phyloP scores from a whole-genome alignment of 2,329 filamentous ascomycete genomes.

The Chrysoporthe deuterocubensis region DNA sequence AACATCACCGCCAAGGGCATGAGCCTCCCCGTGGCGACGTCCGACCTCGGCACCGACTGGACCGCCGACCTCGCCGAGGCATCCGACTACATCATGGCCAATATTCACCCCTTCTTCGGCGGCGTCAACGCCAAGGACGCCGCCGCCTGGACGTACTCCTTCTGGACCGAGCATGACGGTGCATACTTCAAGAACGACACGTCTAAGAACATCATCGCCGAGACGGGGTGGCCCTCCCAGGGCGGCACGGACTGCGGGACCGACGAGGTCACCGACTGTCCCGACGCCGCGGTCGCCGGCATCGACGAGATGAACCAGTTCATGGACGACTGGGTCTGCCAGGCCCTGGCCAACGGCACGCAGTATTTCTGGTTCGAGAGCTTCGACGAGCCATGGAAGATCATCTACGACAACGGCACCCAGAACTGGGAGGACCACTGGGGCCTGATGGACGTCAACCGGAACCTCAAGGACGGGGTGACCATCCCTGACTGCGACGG shows the following conservation, averaged over 20 bases:
- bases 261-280: slow-evolving; percentile 56
- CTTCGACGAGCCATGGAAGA: slow-evolving; percentile 97
- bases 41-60: slow-evolving; percentile 91
- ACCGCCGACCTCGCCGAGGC: slow-evolving; percentile 66
- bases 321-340: slow-evolving; percentile 84
- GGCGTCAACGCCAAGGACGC: slow-evolving; percentile 72
- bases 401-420: slow-evolving; percentile 66
- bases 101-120: slow-evolving; percentile 95
- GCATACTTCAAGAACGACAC: slow-evolving; percentile 65
- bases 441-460: slow-evolving; percentile 85
- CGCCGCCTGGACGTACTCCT: slow-evolving; percentile 79
- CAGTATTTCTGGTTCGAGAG: slow-evolving; percentile 98
- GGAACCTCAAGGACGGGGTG: slow-evolving; percentile 82
- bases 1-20: slow-evolving; percentile 72
- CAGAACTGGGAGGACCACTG: slow-evolving; percentile 94
- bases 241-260: slow-evolving; percentile 80
- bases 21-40: slow-evolving; percentile 79
- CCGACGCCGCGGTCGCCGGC: slow-evolving; percentile 74
- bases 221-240: slow-evolving; percentile 87
- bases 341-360: slow-evolving; percentile 77
- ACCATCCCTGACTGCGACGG: slow-evolving; percentile 87
- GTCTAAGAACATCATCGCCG: slow-evolving; percentile 78
- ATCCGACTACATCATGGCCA: slow-evolving; percentile 92
- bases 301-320: slow-evolving; percentile 83
- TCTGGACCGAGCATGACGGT: slow-evolving; percentile 76